Conservation (phyloP, 2,329 filamentous ascomycete genomes). For the Phoma herbarum region DNA sequence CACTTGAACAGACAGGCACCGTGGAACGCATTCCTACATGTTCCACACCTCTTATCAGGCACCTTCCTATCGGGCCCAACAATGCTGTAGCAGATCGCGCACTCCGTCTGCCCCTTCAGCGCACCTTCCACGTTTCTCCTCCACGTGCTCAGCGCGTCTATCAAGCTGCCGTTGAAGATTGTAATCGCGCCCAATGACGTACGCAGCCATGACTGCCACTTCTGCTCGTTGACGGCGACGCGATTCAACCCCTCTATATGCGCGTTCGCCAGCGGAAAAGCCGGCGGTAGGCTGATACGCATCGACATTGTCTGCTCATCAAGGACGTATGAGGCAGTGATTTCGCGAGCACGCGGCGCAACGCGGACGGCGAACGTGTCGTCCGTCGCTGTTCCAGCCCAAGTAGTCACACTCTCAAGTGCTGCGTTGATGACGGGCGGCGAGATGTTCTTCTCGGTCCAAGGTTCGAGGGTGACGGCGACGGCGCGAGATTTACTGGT, state of each 20-base stretch:
- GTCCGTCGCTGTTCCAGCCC: conserved; percentile 58
- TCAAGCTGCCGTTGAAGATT: conserved; percentile 88
- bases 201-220: conserved; percentile 91
- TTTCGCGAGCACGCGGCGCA: conserved; percentile 74
- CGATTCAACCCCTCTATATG: conserved; percentile 79
- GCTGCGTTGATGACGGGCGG: conserved; percentile 71
- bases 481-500: conserved; percentile 82
- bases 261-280: conserved; percentile 84
- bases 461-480: conserved; percentile 78
- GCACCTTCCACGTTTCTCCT: conserved; percentile 86
- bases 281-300: conserved; percentile 78
- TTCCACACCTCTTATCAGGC: conserved; percentile 89
- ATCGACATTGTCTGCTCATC: conserved; percentile 88
- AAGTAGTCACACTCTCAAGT: conserved; percentile 72
- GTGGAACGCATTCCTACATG: conserved; percentile 95
- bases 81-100: conserved; percentile 96
- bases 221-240: conserved; percentile 87
- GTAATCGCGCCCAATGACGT: conserved; percentile 92
- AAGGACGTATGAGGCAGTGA: conserved; percentile 84
- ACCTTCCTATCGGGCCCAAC: conserved; percentile 88
- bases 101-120: conserved; percentile 92
- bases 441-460: conserved; percentile 83
- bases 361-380: conserved; percentile 74
- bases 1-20: conserved; percentile 90
- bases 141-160: conserved; percentile 87